Evolutionary conservation across 2,329 filamentous ascomycete species (phyloP).

Genomic region (Cordyceps militaris): DNA sequence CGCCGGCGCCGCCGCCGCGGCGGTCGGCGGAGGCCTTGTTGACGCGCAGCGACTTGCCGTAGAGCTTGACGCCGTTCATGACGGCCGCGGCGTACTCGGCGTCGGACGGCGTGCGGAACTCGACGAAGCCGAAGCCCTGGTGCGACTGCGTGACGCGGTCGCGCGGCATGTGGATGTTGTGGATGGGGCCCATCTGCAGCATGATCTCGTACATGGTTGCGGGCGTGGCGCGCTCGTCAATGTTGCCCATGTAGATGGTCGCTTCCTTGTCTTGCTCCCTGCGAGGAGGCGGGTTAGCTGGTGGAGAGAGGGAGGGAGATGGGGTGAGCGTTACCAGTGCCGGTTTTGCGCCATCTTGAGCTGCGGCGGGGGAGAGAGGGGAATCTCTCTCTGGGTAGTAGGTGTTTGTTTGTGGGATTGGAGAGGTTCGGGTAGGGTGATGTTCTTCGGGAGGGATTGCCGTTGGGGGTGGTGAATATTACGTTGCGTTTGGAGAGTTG

Average conservation of each 20-base stretch:
- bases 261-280: constrained; percentile 98
- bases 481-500: not conserved
- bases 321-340: constrained; percentile 55
- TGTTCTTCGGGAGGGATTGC: not conserved
- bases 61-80: constrained; percentile 92
- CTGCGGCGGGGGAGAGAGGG: not conserved
- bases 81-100: constrained; percentile 95
- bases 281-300: constrained; percentile 8
- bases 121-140: constrained; percentile 98
- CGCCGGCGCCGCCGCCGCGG: constrained; percentile 55
- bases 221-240: constrained; percentile 91
- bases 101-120: constrained; percentile 91
- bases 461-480: not conserved
- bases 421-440: not conserved
- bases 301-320: not conserved
- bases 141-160: constrained; percentile 95
- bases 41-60: constrained; percentile 89
- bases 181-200: constrained; percentile 93
- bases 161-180: constrained; percentile 97
- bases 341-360: constrained; percentile 58
- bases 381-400: not conserved
- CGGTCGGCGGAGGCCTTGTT: constrained; percentile 93
- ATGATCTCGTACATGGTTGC: constrained; percentile 94
- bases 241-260: constrained; percentile 96
- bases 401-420: constrained; percentile 11